A percentile compares a stretch with the other conserved stretches of the same genome.
Evolutionary conservation across 2,329 filamentous ascomycete species (phyloP).

Genomic region (Fusarium azukiicola): DNA sequence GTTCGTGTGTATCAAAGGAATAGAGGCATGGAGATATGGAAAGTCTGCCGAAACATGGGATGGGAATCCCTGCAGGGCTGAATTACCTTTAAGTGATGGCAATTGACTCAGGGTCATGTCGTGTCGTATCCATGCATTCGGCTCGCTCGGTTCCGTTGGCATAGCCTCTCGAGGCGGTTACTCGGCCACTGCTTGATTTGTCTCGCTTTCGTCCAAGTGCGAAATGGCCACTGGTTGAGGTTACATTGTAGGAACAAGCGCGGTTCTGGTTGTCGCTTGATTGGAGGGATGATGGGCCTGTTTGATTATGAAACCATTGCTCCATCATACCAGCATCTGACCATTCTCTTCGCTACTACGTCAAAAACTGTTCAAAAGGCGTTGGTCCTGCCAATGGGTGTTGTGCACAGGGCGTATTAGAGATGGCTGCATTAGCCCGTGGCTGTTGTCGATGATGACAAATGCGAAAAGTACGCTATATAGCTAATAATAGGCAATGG

Average conservation of each 20-base stretch:
- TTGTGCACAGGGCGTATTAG: neutral
- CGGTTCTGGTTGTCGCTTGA: neutral
- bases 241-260: neutral
- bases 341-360: neutral
- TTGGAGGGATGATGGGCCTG: neutral
- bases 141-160: neutral
- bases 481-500: no score
- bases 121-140: neutral
- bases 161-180: neutral
- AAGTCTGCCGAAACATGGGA: neutral
- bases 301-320: neutral
- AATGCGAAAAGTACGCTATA: no score
- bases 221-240: neutral
- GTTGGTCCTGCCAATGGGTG: no score
- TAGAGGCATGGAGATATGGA: neutral
- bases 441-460: no score
- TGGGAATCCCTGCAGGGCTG: conserved; percentile 6
- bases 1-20: neutral
- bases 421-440: no score
- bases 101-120: neutral
- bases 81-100: neutral
- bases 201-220: neutral
- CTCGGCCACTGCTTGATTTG: neutral
- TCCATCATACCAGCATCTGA: neutral
- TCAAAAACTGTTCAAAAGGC: no score